Base-by-base conservation (phyloP, 139 green algal species). In the Chlorokybus atmophyticus region DNA sequence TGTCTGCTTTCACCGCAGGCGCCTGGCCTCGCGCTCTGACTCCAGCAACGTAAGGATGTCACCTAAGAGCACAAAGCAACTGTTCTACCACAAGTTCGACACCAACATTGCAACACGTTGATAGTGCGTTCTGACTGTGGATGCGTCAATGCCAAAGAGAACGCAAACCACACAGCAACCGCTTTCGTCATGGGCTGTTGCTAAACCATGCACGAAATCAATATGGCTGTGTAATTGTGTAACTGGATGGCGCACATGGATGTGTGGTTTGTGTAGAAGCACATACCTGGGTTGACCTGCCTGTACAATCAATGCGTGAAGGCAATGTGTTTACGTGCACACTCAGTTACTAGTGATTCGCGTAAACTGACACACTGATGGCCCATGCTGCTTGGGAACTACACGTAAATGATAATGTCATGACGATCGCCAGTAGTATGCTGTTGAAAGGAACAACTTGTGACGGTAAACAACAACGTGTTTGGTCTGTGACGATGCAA, bases 21-120 rank as follows among this genome's bases (percentile, higher is more conserved):
- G 71, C 48, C 90, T 74, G n/a, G 90, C 90, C 79, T 97, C 90
- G 60, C 90, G 90, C 84, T 97, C 90, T 60, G 90, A 97, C 76
- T 97, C 90, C 79, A 97, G 78, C 32, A 97, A 79, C 10, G 90
- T 92, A 52, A 97, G 79, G 67, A 97, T 95, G 75, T 97, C 90
- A 64, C 87, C 87, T 74, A n/a, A n/a, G n/a, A n/a, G 52, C 26
- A 28, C 8, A 4, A 48, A 21, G n/a, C 23, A 58, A n/a, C 26
- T 6, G 10, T 14, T 52, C 6, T 3, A 6, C 31, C 40, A 59
- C 17, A 61, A 4, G 17, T 38, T 24, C 30, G 30, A 62, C 55
- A 27, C 23, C 40, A n/a, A 47, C 21, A 2, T 40, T 14, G 48
- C 14, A 55, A 17, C 14, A 31, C 25, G 10, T 55, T 31, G 25